Conservation (phyloP, 2,329 filamentous ascomycete species). For the Ceratocystis destructans region DNA sequence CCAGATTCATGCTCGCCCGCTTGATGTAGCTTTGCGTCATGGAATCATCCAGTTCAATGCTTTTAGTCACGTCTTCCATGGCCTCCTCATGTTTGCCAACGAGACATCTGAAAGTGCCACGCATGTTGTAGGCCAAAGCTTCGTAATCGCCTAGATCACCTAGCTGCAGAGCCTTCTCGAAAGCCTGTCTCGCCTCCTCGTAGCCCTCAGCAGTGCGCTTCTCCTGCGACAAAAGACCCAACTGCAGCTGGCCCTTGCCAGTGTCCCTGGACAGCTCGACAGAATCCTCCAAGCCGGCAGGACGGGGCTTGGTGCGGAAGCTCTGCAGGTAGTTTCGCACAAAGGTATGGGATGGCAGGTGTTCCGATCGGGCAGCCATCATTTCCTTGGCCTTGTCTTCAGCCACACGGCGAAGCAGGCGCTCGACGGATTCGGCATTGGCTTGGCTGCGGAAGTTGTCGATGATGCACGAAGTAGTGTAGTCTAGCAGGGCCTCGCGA, state of each 20-base stretch:
- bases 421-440: constrained; percentile 79
- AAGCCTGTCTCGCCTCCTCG: constrained; percentile 71
- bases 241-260: constrained; percentile 73
- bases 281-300: constrained; percentile 67
- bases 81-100: constrained; percentile 76
- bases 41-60: constrained; percentile 73
- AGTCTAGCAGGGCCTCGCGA: constrained; percentile 91
- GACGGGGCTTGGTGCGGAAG: constrained; percentile 73
- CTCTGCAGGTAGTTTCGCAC: constrained; percentile 98
- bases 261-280: constrained; percentile 64
- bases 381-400: constrained; percentile 89
- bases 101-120: constrained; percentile 88
- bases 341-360: constrained; percentile 88
- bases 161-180: constrained; percentile 75
- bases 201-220: constrained; percentile 86
- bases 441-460: constrained; percentile 89
- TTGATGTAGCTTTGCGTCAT: constrained; percentile 98
- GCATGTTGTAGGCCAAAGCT: constrained; percentile 89
- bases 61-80: constrained; percentile 76
- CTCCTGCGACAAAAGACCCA: constrained; percentile 66
- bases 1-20: constrained; percentile 92
- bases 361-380: constrained; percentile 68
- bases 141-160: constrained; percentile 70
- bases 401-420: constrained; percentile 90
- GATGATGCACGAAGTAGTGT: constrained; percentile 97